phyloP scores from a whole-genome alignment of 1,139 yeast genomes.

The Sugiyamaella paludigena region DNA sequence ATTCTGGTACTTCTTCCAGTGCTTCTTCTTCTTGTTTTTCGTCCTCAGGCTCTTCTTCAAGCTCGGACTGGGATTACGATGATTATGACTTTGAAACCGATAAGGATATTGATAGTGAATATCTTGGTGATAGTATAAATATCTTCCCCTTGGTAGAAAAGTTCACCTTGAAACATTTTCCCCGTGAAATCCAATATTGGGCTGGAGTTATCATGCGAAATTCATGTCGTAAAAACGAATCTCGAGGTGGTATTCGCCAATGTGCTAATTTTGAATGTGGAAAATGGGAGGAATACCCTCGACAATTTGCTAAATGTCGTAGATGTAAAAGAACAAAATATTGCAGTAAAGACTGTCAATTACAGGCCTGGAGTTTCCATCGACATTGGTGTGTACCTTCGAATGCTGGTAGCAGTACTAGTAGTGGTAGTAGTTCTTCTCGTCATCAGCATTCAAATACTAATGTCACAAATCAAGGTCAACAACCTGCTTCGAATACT shows the following conservation, averaged over 20 bases:
- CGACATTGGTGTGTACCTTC: constrained; percentile 80
- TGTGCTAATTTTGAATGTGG: constrained; percentile 94
- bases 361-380: constrained; percentile 89
- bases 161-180: constrained; percentile 68
- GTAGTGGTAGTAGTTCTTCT: constrained; percentile 20
- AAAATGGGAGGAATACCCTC: constrained; percentile 88
- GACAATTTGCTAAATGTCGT: constrained; percentile 92
- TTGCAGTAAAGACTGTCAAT: constrained; percentile 89
- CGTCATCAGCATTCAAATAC: not conserved
- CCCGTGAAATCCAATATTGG: constrained; percentile 89
- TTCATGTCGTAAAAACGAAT: constrained; percentile 87
- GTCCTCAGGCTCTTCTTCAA: not conserved
- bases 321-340: constrained; percentile 93
- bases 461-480: not conserved
- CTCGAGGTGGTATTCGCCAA: constrained; percentile 85
- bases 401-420: constrained; percentile 19
- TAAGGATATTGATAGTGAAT: constrained; percentile 47
- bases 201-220: constrained; percentile 96
- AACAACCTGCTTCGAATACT: constrained; percentile 5
- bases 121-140: constrained; percentile 54
- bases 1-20: too few relatives aligned
- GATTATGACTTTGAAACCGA: constrained; percentile 48
- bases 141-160: constrained; percentile 89
- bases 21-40: too few relatives aligned
- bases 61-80: constrained; percentile 51